These are phyloP conservation scores for Betula pendula DNA, from an alignment of 306 rosid species.

Conservation along the genomic window DNA sequence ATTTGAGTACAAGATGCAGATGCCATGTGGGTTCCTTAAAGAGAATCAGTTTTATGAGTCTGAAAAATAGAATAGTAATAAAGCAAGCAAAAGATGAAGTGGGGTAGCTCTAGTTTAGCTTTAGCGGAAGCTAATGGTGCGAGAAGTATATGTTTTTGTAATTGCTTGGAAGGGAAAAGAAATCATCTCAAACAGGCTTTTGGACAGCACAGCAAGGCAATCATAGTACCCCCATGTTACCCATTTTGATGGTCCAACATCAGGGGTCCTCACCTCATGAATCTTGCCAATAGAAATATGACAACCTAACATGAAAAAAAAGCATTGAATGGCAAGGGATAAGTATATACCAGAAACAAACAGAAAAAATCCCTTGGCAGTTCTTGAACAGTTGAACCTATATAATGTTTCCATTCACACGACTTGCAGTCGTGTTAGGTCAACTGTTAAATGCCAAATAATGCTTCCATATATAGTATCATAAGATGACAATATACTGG, in stretches of 20 bases:
- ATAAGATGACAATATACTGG: background rate
- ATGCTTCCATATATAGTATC: background rate
- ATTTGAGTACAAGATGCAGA: too few relatives aligned
- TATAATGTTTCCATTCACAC: too few relatives aligned
- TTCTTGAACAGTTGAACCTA: too few relatives aligned
- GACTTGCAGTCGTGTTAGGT: background rate
- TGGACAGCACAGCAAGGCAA: constrained; percentile 9
- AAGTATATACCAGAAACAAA: background rate
- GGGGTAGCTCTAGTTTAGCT: constrained; percentile 5
- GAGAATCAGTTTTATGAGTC: background rate
- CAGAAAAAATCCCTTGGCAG: background rate
- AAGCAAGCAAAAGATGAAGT: background rate
- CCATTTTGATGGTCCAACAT: background rate
- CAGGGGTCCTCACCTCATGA: constrained; percentile 1
- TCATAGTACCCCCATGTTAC: constrained; percentile 3
- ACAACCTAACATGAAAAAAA: background rate
- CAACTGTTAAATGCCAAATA: background rate
- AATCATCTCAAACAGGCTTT: constrained; percentile 2
- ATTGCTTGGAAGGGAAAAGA: background rate
- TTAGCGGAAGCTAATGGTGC: background rate
- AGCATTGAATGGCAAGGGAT: background rate
- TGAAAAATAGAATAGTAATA: background rate
- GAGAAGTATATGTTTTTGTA: background rate
- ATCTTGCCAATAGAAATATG: background rate
- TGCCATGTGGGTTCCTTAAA: background rate